These are phyloP conservation scores for Monilinia laxa DNA, from an alignment of 2,329 filamentous ascomycete genomes.

Conservation along the genomic window DNA sequence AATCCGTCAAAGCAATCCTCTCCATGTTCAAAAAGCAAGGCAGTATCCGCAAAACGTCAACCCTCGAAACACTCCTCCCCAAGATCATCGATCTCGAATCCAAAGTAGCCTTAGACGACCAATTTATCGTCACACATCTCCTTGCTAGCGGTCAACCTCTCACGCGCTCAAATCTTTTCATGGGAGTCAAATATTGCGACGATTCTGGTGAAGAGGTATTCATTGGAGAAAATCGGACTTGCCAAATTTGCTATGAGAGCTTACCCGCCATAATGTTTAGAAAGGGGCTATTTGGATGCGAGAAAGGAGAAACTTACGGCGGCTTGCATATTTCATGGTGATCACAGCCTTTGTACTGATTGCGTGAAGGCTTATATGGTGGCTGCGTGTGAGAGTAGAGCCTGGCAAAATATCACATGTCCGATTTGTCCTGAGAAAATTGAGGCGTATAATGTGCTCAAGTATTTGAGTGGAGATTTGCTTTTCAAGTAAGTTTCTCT, in stretches of 20 bases:
- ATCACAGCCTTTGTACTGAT: neutral
- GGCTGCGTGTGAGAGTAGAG: neutral
- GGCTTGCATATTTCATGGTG: neutral
- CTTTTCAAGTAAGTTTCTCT: neutral
- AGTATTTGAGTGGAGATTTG: neutral
- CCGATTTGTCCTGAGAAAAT: neutral
- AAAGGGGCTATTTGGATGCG: neutral
- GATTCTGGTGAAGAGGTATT: neutral
- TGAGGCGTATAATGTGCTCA: neutral
- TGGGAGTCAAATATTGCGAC: neutral
- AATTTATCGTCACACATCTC: neutral
- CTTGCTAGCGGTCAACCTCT: neutral
- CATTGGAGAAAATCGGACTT: neutral
- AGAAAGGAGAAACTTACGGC: neutral
- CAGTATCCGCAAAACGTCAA: neutral
- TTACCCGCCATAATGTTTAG: neutral
- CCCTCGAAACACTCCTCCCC: neutral
- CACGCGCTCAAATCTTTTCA: neutral
- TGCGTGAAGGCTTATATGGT: neutral
- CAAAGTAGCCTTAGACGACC: neutral
- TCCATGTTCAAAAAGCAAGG: neutral
- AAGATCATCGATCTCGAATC: conserved; percentile 2
- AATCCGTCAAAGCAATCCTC: neutral
- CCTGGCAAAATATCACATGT: neutral
- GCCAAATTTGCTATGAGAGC: neutral